Evolutionary conservation across 2,329 filamentous ascomycete species (phyloP), one percentile per base, ranked within the genome.

Genomic region (Penicillium freii): DNA sequence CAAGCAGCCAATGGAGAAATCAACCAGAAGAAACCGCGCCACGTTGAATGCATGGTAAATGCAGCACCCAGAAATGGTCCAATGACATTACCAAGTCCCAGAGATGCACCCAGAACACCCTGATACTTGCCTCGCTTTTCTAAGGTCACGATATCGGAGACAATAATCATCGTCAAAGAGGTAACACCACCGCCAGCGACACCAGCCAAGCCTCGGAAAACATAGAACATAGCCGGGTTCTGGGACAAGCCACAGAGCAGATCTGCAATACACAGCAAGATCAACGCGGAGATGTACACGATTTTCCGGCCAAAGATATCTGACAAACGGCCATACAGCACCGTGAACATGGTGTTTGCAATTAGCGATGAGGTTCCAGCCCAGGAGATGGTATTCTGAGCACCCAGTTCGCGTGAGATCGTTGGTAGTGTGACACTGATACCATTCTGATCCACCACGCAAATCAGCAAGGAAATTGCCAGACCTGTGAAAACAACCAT

Each of bases 361-460:
- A 91, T 80, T 5, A 91, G 76, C 62, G 88, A 91, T 17, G 84
- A 85, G 5, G 87, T 90, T 2, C 87, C 87, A 13, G 85, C 82
- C 88, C 87, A 90, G 66, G 90, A 90, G 46, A 86, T 86, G 2
- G 73, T 73, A 55, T 74, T 62, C 47, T 72, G 71, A 1, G 76
- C 76, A 53, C 76, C 62, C 21, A 82, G 73, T 53, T 84, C 79
- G 51, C 73, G 66, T 54, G 79, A 77, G 63, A 84, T 78, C 31
- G 81, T 80, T 29, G 82, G 82, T 39, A 85, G 68, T n/a, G 79
- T 78, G 2, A 79, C 76, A 2, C 78, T 79, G 54, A 86, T 81
- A 38, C 81, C 79, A 69, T 84, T 84, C 61, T 85, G 82, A 65
- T 86, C 83, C 51, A 83, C 79, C 58, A 81, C 84, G 13, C 77